Evolutionary conservation across 305 asterid genomes (phyloP), one percentile per base, ranked within the genome.

Genomic region (Fraxinus platypoda): DNA sequence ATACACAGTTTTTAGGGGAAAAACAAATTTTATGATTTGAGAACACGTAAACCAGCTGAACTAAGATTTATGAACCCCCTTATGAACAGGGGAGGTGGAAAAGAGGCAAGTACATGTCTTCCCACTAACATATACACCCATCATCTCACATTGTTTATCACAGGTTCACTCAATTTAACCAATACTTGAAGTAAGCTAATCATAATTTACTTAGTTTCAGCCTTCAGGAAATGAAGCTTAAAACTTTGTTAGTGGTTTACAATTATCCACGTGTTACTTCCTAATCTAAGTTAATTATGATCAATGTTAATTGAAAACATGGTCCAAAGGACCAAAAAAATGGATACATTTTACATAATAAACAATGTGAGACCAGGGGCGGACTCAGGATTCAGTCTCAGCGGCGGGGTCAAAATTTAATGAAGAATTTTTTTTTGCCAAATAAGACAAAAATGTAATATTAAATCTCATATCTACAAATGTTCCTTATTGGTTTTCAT

Each of bases 31-130:
- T 9, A 76, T 4, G 46, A 21, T 33, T 28, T 35, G 76, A 31
- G 37, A 73, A 25, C 75, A 75, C 31, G 73, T n/a, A 79, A 71
- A 26, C 7, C 74, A 83, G 76, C 25, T 73, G 59, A 81, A 74
- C 70, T 23, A 34, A 23, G 76, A 74, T 23, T 19, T 46, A 46
- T 46, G 57, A 26, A 52, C 28, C 4, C 28, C 33, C 41, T 12
- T 66, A 73, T 41, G 23, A 78, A 41, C 35, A 26, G 35, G 25
- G 37, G 77, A 38, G 66, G 11, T 38, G 9, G 21, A 78, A 33
- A 70, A 33, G 68, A 46, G 54, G 15, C 30, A 31, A 37, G 15
- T 76, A 57, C 41, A 6, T 68, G 26, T 72, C 30, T 75, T 79
- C 78, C 19, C 77, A 72, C 41, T 23, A 59, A 46, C 78, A 35